Evolutionary conservation across 73 alveolate species (phyloP).

Genomic region (Blepharisma japonicum): DNA sequence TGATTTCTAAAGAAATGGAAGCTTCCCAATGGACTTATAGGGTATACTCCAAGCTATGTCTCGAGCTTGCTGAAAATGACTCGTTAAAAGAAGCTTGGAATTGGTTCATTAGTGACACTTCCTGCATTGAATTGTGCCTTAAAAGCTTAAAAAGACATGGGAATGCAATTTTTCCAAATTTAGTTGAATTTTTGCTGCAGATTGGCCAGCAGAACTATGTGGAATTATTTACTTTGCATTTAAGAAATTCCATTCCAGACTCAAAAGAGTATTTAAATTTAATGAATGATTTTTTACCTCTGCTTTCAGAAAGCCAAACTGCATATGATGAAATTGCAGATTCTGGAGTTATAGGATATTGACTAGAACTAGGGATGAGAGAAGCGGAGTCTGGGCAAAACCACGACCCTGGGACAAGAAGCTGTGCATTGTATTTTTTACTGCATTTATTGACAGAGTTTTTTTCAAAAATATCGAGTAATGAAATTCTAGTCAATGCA

Average conservation of each 20-base stretch:
- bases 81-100: constrained; percentile 65
- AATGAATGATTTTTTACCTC: constrained; percentile 39
- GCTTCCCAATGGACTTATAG: constrained; percentile 60
- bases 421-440: constrained; percentile 69
- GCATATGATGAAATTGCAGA: constrained; percentile 49
- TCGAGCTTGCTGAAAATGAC: constrained; percentile 60
- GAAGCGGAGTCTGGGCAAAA: constrained; percentile 53
- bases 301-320: constrained; percentile 35
- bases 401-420: constrained; percentile 63
- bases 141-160: constrained; percentile 74
- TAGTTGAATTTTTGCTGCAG: constrained; percentile 33
- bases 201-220: constrained; percentile 44
- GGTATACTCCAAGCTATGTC: constrained; percentile 55
- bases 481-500: constrained; percentile 55
- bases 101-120: constrained; percentile 79
- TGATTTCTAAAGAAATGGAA: constrained; percentile 61
- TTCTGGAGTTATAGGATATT: constrained; percentile 63
- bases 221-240: constrained; percentile 48
- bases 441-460: constrained; percentile 61
- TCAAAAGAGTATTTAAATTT: constrained; percentile 38
- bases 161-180: constrained; percentile 51
- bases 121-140: constrained; percentile 73
- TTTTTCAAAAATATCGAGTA: constrained; percentile 48
- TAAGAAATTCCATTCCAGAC: constrained; percentile 44
- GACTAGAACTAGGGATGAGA: constrained; percentile 65